A percentile compares a stretch with the other conserved stretches of the same genome.
Evolutionary conservation across 495 filamentous ascomycete genomes (phyloP).

Genomic region (Hypoxylon fuscum): DNA sequence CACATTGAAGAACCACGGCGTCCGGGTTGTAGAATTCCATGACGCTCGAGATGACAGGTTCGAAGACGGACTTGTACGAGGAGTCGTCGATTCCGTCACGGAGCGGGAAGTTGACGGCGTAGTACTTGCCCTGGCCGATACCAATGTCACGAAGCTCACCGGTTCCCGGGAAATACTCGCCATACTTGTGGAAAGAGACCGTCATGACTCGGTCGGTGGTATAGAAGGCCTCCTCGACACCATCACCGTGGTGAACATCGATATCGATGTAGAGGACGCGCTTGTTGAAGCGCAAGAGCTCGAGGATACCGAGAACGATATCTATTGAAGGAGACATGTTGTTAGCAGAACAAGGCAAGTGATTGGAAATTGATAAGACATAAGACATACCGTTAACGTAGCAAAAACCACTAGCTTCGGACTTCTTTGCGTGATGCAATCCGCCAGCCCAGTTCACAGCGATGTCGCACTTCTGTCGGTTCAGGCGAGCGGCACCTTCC

Average conservation of each 20-base stretch:
- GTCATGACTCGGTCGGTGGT: conserved; percentile 99
- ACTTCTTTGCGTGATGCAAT: conserved; percentile 96
- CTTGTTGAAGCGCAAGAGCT: conserved; percentile 92
- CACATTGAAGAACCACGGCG: conserved; percentile 96
- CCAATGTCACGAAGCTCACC: conserved; percentile 96
- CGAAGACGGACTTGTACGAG: conserved; percentile 94
- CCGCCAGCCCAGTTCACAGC: conserved; percentile 98
- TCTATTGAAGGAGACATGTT: conserved; percentile 63
- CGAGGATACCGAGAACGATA: conserved; percentile 95
- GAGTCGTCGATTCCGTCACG: conserved; percentile 94
- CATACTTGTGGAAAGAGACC: conserved; percentile 97
- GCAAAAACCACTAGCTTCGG: conserved; percentile 96
- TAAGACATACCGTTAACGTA: conserved; percentile 86
- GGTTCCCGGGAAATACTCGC: conserved; percentile 98
- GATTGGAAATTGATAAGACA: neutral
- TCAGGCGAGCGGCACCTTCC: conserved; percentile 93
- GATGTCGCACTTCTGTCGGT: conserved; percentile 94
- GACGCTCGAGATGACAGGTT: conserved; percentile 89
- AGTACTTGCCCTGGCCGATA: conserved; percentile 90
- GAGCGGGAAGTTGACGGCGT: conserved; percentile 95
- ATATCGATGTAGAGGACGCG: conserved; percentile 98
- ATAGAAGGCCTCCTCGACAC: conserved; percentile 97
- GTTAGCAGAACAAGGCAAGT: neutral
- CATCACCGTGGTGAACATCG: conserved; percentile 97
- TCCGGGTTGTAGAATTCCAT: conserved; percentile 97